Base-by-base conservation (phyloP, 495 filamentous ascomycete genomes). In the Massariosphaeria phaeospora region DNA sequence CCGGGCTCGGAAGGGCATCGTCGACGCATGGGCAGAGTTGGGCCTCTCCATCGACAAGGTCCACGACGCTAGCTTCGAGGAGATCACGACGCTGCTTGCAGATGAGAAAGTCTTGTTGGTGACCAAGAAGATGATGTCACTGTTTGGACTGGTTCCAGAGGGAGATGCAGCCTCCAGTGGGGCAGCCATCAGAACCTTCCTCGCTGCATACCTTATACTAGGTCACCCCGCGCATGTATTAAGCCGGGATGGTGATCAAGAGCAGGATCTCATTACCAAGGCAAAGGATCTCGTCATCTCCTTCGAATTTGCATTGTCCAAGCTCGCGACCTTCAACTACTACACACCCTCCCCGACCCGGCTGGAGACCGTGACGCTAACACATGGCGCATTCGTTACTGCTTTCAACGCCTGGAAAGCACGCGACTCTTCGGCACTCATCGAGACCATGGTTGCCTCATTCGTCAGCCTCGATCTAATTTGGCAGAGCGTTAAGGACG, bases 401-500 rank as follows among this genome's bases (percentile, higher is more conserved):
- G 90, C 91, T 15, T 95, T 98, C 68, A 85, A 89, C 59, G 85
- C 90, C 9, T 98, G 93, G 93, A 96, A 96, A 68, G 80, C 89
- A 8, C 82, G 89, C 47, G 93, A 98, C 67, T 93, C 91, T 0
- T 85, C 82, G 39, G 85, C 89, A 3, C 70, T 98, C 27, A 84
- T 97, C 51, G 87, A 94, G 57, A 88, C 91, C 46, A 97, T 98
- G 93, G 76, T 97, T 21, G 84, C 90, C 39, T 90, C 95, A 67
- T 97, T 96, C 67, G 85, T 95, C 26, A 91, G 95, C 67, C 74
- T 98, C 15, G 93, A 98, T 66, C 81, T 89, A 21, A 98, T 98
- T 27, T 95, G 89, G 84, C 89, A 95, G 66, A 91, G 88, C 8
- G 91, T 97, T 65, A 97, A 97, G 62, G 82, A 94, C 67, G 87